Percentiles rank a stretch among this genome's conserved stretches.
Conservation (phyloP, 176 grass and related monocot species). For the Avena eriantha region DNA sequence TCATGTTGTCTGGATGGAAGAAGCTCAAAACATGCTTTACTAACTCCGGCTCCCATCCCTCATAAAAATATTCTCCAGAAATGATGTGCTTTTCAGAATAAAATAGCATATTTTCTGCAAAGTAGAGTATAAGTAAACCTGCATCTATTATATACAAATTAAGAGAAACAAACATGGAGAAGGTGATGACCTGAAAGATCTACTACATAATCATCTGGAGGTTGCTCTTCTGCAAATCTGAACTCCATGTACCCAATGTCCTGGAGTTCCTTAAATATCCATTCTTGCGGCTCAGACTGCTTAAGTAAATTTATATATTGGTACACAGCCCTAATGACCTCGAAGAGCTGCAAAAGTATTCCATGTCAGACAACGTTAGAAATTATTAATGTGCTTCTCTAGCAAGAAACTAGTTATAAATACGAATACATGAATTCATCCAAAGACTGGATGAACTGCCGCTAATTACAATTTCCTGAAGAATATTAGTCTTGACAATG, state of each 20-base stretch:
- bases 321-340: constrained; percentile 77
- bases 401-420: constrained; percentile 2
- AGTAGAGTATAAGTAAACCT: constrained; percentile 41
- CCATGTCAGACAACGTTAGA: constrained; percentile 18
- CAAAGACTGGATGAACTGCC: neutral
- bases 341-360: constrained; percentile 64
- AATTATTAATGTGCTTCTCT: neutral
- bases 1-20: constrained; percentile 96
- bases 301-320: constrained; percentile 83
- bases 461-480: neutral
- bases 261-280: constrained; percentile 98
- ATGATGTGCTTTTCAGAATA: constrained; percentile 84
- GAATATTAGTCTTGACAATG: neutral
- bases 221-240: constrained; percentile 96
- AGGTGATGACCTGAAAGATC: constrained; percentile 77
- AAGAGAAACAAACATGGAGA: constrained; percentile 41
- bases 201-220: constrained; percentile 91
- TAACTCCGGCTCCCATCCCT: constrained; percentile 84
- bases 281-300: constrained; percentile 86
- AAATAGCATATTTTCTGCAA: constrained; percentile 83
- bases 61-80: constrained; percentile 86
- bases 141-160: constrained; percentile 25
- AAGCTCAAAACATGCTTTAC: constrained; percentile 73
- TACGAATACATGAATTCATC: neutral
- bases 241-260: constrained; percentile 95